These are phyloP conservation scores for Trametes versicolor DNA, from an alignment of 1,284 basidiomycete species.

Conservation along the genomic window DNA sequence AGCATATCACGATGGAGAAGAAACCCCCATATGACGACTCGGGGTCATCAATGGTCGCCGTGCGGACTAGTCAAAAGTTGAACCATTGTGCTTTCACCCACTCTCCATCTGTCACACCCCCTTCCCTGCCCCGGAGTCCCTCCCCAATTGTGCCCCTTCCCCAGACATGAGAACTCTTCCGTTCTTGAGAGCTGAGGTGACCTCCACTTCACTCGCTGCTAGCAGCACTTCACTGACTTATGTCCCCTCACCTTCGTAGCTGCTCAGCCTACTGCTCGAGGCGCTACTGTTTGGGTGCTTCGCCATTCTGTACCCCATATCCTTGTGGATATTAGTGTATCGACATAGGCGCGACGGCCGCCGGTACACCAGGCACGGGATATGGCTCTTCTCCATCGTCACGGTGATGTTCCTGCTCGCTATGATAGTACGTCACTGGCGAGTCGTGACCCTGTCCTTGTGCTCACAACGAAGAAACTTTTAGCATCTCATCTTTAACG, in stretches of 20 bases:
- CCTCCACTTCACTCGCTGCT: background rate
- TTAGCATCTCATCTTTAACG: background rate
- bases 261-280: background rate
- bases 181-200: background rate
- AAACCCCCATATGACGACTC: too few species aligned
- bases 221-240: background rate
- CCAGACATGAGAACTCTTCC: background rate
- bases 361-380: background rate
- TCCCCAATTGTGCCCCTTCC: too few species aligned
- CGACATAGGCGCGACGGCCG: background rate
- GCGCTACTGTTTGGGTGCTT: conserved; percentile 1
- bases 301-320: background rate
- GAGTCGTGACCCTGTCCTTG: too few species aligned
- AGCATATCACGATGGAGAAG: too few species aligned
- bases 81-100: too few species aligned
- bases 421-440: background rate
- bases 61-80: too few species aligned
- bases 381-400: background rate
- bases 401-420: background rate
- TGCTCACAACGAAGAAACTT: too few species aligned
- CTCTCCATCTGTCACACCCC: too few species aligned
- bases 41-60: too few species aligned
- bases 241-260: background rate
- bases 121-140: too few species aligned
- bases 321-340: conserved; percentile 12